These are phyloP conservation scores for Microcyclosporella mali DNA, from an alignment of 2,329 filamentous ascomycete genomes.

Conservation along the genomic window DNA sequence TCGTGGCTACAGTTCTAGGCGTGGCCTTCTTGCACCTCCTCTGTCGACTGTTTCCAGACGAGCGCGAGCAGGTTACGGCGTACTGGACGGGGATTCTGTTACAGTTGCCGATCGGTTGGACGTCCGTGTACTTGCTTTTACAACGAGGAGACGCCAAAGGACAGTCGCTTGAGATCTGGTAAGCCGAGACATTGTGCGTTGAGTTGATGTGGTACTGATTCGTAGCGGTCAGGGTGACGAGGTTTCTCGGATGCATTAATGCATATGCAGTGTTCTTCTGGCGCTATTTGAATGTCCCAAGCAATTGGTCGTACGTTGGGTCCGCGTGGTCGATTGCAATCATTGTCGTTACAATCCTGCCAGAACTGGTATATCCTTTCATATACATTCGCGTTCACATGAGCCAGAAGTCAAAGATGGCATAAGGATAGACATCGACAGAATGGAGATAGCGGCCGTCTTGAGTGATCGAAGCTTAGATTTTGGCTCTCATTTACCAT, in stretches of 20 bases:
- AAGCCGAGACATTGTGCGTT: constrained; percentile 6
- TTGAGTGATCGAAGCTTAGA: neutral
- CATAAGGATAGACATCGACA: neutral
- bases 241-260: constrained; percentile 35
- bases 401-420: constrained; percentile 2
- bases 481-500: constrained; percentile 11
- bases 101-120: constrained; percentile 37
- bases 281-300: constrained; percentile 35
- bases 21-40: constrained; percentile 28
- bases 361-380: constrained; percentile 36
- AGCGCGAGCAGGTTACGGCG: constrained; percentile 27
- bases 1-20: constrained; percentile 26
- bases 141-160: constrained; percentile 32
- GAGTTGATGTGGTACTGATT: constrained; percentile 4
- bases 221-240: constrained; percentile 29
- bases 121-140: constrained; percentile 28
- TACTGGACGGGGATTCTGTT: constrained; percentile 36
- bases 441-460: neutral
- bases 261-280: constrained; percentile 37
- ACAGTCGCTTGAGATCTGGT: constrained; percentile 38
- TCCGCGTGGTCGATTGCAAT: constrained; percentile 30
- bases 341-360: constrained; percentile 34
- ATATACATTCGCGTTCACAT: constrained; percentile 27
- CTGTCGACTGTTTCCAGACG: constrained; percentile 12
- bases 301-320: constrained; percentile 37